Evolutionary conservation across 148 eudicot species (phyloP).

Genomic region (Chenopodium formosanum): DNA sequence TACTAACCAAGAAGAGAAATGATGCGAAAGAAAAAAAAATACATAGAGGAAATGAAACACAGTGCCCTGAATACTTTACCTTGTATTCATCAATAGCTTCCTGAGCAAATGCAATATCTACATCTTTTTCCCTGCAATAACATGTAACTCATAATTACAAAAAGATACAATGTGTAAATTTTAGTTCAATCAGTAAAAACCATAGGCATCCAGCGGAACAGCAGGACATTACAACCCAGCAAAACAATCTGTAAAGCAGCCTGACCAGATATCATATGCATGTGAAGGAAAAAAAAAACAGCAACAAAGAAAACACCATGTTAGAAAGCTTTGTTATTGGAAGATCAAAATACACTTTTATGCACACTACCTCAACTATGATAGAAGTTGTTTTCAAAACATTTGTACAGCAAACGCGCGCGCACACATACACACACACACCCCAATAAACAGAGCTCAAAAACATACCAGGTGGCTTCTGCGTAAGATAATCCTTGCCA

Average conservation of each 20-base stretch:
- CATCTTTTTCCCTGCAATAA: conserved; percentile 81
- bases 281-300: neutral
- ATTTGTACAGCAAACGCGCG: neutral
- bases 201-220: neutral
- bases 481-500: conserved; percentile 99
- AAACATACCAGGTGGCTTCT: conserved; percentile 91
- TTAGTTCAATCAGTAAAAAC: neutral
- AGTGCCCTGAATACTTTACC: conserved; percentile 36
- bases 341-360: neutral
- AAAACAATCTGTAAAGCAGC: neutral
- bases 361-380: neutral
- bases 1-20: neutral
- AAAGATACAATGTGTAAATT: neutral
- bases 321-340: neutral
- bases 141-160: neutral
- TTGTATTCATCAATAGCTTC: conserved; percentile 80
- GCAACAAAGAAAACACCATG: neutral
- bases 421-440: neutral
- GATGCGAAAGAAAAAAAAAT: neutral
- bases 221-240: neutral
- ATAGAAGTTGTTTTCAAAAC: neutral
- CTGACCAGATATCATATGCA: neutral
- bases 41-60: neutral
- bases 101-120: conserved; percentile 81
- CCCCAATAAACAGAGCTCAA: neutral